These are phyloP conservation scores for Gautieria morchelliformis DNA, from an alignment of 768 basidiomycete species.

Conservation along the genomic window DNA sequence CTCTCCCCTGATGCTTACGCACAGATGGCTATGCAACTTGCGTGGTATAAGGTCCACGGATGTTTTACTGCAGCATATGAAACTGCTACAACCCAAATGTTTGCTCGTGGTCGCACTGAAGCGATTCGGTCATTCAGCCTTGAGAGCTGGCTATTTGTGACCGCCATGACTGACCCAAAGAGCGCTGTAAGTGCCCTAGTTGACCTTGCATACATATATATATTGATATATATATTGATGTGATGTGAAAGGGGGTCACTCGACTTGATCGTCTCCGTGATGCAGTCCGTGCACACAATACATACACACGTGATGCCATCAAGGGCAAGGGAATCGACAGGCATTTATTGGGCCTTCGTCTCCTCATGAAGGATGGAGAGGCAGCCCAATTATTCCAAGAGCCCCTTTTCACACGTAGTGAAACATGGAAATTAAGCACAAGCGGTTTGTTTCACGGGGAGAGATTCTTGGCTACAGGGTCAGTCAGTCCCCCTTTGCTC, in stretches of 20 bases:
- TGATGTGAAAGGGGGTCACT: slow-evolving; percentile 20
- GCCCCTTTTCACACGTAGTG: slow-evolving; percentile 59
- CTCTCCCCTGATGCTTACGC: slow-evolving; percentile 74
- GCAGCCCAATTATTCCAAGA: slow-evolving; percentile 64
- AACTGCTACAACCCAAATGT: slow-evolving; percentile 81
- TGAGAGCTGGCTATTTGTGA: slow-evolving; percentile 70
- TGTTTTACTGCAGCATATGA: slow-evolving; percentile 86
- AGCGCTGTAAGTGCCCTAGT: slow-evolving; percentile 32
- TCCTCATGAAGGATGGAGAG: slow-evolving; percentile 54
- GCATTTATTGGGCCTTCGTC: slow-evolving; percentile 77
- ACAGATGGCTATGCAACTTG: slow-evolving; percentile 87
- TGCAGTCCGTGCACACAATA: slow-evolving; percentile 63
- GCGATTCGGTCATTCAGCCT: slow-evolving; percentile 68
- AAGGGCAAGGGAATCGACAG: slow-evolving; percentile 82
- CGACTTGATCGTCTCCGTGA: slow-evolving; percentile 45
- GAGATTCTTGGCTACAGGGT: slow-evolving; percentile 84
- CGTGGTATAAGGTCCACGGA: slow-evolving; percentile 74
- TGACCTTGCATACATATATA: not conserved
- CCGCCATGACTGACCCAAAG: slow-evolving; percentile 54
- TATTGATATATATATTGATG: not conserved
- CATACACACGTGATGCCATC: slow-evolving; percentile 67
- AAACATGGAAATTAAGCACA: slow-evolving; percentile 83
- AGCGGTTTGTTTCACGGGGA: slow-evolving; percentile 82
- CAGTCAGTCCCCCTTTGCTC: slow-evolving; percentile 20
- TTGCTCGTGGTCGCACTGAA: slow-evolving; percentile 83